Conservation (phyloP, 2,329 filamentous ascomycete genomes). For the Aspergillus carbonarius region DNA sequence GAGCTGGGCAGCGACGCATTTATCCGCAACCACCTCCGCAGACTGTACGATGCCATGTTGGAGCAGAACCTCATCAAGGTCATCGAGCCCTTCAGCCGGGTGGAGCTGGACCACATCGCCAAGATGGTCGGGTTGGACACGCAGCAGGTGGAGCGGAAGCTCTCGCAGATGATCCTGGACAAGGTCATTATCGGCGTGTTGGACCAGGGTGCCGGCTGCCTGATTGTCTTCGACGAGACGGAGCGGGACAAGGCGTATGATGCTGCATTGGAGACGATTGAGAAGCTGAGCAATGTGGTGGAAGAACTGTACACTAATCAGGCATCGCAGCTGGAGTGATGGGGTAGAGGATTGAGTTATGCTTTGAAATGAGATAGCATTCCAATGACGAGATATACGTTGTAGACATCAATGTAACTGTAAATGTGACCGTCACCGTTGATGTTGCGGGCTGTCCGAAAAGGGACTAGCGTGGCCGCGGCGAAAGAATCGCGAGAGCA, state of each 20-base stretch:
- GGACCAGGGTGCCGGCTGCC: conserved; percentile 94
- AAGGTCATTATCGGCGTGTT: conserved; percentile 97
- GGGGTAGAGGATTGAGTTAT: conserved; percentile 12
- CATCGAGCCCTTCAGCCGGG: conserved; percentile 95
- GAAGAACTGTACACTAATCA: conserved; percentile 98
- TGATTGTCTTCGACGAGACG: conserved; percentile 96
- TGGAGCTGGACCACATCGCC: conserved; percentile 95
- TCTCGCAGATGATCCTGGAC: conserved; percentile 99
- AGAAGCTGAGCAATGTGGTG: conserved; percentile 95
- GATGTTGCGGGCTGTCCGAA: conserved; percentile 24
- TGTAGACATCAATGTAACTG: background rate
- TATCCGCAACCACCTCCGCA: conserved; percentile 93
- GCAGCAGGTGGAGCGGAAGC: conserved; percentile 94
- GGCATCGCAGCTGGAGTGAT: conserved; percentile 84
- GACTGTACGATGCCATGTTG: conserved; percentile 96
- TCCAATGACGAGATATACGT: conserved; percentile 20
- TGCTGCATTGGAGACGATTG: conserved; percentile 88
- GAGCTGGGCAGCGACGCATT: conserved; percentile 94
- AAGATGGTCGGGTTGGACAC: conserved; percentile 97
- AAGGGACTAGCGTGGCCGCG: conserved; percentile 36
- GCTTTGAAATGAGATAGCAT: conserved; percentile 25
- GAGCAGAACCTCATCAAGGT: conserved; percentile 99
- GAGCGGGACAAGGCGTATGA: conserved; percentile 93
- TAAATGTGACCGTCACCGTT: no score
- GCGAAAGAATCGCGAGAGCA: conserved; percentile 36